Percentiles rank a stretch among this genome's conserved stretches.
phyloP scores from a whole-genome alignment of 2,329 filamentous ascomycete species.

The Fusarium tuaranense region DNA sequence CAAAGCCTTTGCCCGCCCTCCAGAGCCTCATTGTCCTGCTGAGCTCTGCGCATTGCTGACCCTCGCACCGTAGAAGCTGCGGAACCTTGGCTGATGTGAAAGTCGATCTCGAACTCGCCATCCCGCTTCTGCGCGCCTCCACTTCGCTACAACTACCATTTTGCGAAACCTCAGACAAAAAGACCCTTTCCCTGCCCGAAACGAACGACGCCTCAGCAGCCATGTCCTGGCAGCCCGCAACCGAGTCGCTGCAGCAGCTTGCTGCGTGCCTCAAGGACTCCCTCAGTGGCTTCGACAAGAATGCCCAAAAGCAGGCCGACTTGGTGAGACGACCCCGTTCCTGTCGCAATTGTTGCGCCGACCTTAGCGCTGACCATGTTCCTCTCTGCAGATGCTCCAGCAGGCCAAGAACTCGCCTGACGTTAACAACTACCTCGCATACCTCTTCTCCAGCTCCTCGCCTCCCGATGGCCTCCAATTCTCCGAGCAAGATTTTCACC shows the following conservation, averaged over 20 bases:
- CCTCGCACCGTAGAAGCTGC: constrained; percentile 37
- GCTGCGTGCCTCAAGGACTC: constrained; percentile 92
- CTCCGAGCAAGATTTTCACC: constrained; percentile 72
- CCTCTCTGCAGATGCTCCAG: constrained; percentile 80
- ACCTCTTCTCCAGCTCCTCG: constrained; percentile 81
- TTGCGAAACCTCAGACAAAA: constrained; percentile 30
- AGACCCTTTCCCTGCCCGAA: constrained; percentile 5
- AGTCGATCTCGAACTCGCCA: constrained; percentile 26
- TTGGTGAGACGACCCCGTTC: constrained; percentile 66
- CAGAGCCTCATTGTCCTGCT: constrained; percentile 28
- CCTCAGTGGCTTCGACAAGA: constrained; percentile 83
- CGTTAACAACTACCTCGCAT: constrained; percentile 97
- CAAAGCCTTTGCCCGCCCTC: constrained; percentile 12
- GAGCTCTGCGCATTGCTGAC: constrained; percentile 38
- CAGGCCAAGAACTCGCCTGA: constrained; percentile 91
- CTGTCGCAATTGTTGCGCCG: constrained; percentile 26
- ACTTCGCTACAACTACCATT: constrained; percentile 19
- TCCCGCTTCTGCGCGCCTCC: constrained; percentile 33
- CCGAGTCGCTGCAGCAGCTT: constrained; percentile 89
- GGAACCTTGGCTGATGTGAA: constrained; percentile 45
- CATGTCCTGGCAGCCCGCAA: constrained; percentile 95
- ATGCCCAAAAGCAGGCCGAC: constrained; percentile 89
- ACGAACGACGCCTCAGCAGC: constrained; percentile 46
- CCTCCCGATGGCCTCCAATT: constrained; percentile 71
- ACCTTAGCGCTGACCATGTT: constrained; percentile 35